Conservation (phyloP, 345 rosid species). For the Dimocarpus longan region DNA sequence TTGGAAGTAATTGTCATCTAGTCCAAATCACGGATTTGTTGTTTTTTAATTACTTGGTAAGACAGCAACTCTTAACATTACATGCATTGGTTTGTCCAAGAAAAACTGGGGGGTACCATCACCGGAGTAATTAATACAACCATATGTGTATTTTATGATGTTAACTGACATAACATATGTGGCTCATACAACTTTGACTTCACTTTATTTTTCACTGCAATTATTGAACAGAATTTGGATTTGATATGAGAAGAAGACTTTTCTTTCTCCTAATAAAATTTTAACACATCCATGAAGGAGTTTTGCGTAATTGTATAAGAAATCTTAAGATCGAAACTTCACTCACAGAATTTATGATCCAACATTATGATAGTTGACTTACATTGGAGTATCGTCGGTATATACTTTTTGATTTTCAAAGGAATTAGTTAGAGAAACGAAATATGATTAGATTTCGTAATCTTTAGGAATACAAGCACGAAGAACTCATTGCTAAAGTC, state of each 20-base stretch:
- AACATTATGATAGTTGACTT: too few species aligned
- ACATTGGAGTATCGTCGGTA: too few species aligned
- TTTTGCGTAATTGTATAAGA: too few species aligned
- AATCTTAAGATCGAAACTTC: too few species aligned
- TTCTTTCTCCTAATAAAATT: background rate
- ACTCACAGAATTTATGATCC: too few species aligned
- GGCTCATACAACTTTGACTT: background rate
- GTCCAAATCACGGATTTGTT: slow-evolving; percentile 4
- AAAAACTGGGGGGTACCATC: slow-evolving; percentile 7
- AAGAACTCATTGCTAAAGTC: too few species aligned
- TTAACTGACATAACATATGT: background rate
- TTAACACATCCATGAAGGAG: background rate
- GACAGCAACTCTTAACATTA: background rate
- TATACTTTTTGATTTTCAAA: too few species aligned
- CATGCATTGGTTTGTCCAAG: slow-evolving; percentile 10
- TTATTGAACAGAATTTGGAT: background rate
- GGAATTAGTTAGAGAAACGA: too few species aligned
- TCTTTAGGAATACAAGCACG: too few species aligned
- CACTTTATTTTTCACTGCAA: background rate
- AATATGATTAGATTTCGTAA: too few species aligned
- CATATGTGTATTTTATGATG: background rate
- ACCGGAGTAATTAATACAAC: background rate
- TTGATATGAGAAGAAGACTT: background rate
- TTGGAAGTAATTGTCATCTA: background rate
- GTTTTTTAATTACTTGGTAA: background rate